Evolutionary conservation across 1,284 basidiomycete species (phyloP).

Genomic region (Boletus smithii): DNA sequence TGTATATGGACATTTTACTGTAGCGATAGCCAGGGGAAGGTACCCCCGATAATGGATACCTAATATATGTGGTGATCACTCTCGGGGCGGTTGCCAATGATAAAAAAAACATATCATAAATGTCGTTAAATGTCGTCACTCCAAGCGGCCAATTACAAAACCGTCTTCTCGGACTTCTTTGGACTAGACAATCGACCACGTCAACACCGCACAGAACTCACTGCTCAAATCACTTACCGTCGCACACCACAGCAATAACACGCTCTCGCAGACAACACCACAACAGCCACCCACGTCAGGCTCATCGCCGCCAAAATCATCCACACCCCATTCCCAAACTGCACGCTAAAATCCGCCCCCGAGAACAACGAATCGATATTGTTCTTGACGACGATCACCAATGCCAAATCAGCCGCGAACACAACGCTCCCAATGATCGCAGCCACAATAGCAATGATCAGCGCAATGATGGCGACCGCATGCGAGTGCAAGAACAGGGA

Average conservation of each 20-base stretch:
- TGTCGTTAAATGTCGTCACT: no score
- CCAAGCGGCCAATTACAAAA: no score
- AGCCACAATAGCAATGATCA: constrained; percentile 54
- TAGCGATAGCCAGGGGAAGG: no score
- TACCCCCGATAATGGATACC: no score
- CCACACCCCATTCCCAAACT: constrained; percentile 70
- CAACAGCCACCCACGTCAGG: constrained; percentile 57
- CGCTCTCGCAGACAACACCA: constrained; percentile 56
- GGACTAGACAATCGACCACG: constrained; percentile 11
- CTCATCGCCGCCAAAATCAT: constrained; percentile 56
- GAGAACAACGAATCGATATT: constrained; percentile 42
- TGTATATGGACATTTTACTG: constrained; percentile 17
- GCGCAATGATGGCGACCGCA: constrained; percentile 51
- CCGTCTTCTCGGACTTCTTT: background rate
- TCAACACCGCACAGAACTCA: constrained; percentile 7
- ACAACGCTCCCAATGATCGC: constrained; percentile 53
- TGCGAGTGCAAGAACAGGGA: constrained; percentile 58
- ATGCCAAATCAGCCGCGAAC: constrained; percentile 57
- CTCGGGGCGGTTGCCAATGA: no score
- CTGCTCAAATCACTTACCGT: constrained; percentile 29
- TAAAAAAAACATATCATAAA: no score
- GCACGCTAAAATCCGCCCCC: constrained; percentile 42
- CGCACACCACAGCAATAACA: constrained; percentile 67
- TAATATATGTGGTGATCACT: no score
- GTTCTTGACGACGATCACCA: constrained; percentile 50